A percentile compares a stretch with the other conserved stretches of the same genome.
phyloP scores from a whole-genome alignment of 1,284 basidiomycete genomes.

The Papiliotrema terrestris region DNA sequence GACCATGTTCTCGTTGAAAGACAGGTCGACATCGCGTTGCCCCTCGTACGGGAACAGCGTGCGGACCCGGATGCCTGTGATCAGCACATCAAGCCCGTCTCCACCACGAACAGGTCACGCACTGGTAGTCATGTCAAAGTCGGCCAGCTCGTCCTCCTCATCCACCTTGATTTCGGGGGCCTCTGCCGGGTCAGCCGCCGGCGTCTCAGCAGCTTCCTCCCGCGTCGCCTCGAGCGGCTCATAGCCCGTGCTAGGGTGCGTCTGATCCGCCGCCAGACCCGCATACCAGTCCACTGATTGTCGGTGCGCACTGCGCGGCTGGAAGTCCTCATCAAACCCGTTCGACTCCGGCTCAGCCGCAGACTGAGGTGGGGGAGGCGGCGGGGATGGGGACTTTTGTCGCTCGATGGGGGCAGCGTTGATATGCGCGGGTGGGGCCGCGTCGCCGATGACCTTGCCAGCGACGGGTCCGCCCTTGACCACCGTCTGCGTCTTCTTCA shows the following conservation, averaged over 20 bases:
- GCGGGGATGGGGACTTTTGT: background rate
- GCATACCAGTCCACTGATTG: slow-evolving; percentile 91
- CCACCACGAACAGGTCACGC: slow-evolving; percentile 21
- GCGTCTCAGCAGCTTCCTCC: slow-evolving; percentile 38
- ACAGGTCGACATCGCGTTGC: slow-evolving; percentile 80
- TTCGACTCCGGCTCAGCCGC: slow-evolving; percentile 29
- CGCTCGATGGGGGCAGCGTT: slow-evolving; percentile 52
- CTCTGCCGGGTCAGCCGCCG: slow-evolving; percentile 58
- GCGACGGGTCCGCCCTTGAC: slow-evolving; percentile 60
- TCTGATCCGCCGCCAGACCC: slow-evolving; percentile 73
- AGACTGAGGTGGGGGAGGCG: too few relatives aligned
- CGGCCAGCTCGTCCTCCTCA: slow-evolving; percentile 60
- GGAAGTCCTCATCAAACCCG: slow-evolving; percentile 24
- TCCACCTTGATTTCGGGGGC: slow-evolving; percentile 55
- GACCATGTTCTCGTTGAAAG: slow-evolving; percentile 77
- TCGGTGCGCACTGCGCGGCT: slow-evolving; percentile 54
- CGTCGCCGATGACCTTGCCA: slow-evolving; percentile 73
- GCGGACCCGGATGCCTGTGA: slow-evolving; percentile 64
- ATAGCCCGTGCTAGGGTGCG: slow-evolving; percentile 37
- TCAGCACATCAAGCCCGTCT: too few relatives aligned
- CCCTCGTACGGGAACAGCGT: slow-evolving; percentile 78
- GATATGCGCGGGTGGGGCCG: slow-evolving; percentile 69
- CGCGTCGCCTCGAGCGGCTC: slow-evolving; percentile 28
- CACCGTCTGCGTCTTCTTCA: slow-evolving; percentile 76
- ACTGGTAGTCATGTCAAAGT: slow-evolving; percentile 67